Evolutionary conservation across 345 rosid species (phyloP), one percentile per base, ranked within the genome.

Genomic region (Citrus reticulata): DNA sequence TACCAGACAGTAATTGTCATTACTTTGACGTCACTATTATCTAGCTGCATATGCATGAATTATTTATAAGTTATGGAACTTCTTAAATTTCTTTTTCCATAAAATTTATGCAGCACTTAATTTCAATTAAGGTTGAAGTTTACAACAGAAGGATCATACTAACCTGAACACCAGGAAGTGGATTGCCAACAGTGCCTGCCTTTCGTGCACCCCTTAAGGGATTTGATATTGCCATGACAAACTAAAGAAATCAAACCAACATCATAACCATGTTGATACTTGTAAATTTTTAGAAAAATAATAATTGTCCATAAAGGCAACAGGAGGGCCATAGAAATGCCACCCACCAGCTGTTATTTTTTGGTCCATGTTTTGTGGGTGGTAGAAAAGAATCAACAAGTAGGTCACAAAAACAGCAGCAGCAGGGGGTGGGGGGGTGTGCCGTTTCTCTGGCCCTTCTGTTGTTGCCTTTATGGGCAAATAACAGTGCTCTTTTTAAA

Each of bases 171-270:
- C 99, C 95, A 34, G 97, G 93, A 82, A 96, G 88, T 63, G 99
- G 99, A 83, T 94, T 93, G 60, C 99, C 99, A 20, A 96, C 99
- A 70, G 99, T 96, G 69, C 98, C 98, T 42, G 93, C 94, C 87
- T 91, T 96, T 74, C 99, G 83, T 59, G 17, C 82, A 68, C 94
- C 98, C 58, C 81, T 86, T 69, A 96, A 70, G 60, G 99, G 99
- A 84, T 96, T 96, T 78, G 99, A 86, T 79, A 96, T 88, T 67
- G 98, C 97, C 98, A 94, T 96, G 75, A 96, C 87, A 90, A 96
- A 94, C 99, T 96, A 80, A 51, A 79, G 68, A 66, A 72, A 82
- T 34, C 62, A 80, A 70, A 74, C 27, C 69, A 76, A 22, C 49
- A 68, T 49, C 22, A 80, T 39, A 22, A 46, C 10, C 22, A 80